These are phyloP conservation scores for Neurospora sp. DNA, from an alignment of 495 filamentous ascomycete species.

Conservation along the genomic window DNA sequence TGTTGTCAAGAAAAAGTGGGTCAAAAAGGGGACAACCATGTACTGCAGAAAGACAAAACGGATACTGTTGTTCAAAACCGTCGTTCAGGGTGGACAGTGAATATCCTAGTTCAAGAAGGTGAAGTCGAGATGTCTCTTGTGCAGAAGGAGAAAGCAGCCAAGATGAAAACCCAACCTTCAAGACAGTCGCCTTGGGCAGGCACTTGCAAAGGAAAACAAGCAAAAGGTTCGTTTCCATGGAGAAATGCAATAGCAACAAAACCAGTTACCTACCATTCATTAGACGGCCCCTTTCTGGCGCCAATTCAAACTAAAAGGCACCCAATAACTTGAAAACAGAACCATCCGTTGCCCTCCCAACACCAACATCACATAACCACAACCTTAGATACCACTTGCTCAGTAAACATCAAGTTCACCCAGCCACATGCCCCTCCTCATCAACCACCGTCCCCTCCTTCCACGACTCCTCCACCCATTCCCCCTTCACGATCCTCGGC, in stretches of 20 bases:
- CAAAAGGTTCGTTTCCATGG: neutral
- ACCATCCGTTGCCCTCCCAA: neutral
- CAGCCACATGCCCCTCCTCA: slow-evolving; percentile 54
- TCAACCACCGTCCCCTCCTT: slow-evolving; percentile 67
- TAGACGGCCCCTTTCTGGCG: neutral
- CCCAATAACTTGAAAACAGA: neutral
- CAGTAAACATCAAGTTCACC: neutral
- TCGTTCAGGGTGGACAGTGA: neutral
- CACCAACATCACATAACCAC: neutral
- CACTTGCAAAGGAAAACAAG: neutral
- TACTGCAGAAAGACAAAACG: neutral
- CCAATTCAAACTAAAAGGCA: neutral
- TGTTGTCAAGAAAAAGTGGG: neutral
- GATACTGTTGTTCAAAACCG: neutral
- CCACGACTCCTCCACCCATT: slow-evolving; percentile 79
- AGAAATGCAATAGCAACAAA: neutral
- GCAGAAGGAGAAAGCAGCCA: neutral
- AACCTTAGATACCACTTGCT: neutral
- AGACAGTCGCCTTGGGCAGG: neutral
- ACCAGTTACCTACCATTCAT: neutral
- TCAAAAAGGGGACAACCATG: neutral
- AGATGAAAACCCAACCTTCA: neutral
- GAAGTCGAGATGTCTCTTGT: neutral
- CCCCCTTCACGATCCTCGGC: slow-evolving; percentile 58
- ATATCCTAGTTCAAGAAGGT: neutral